Evolutionary conservation across 768 basidiomycete genomes (phyloP), one percentile per base, ranked within the genome.

Genomic region (Hygrophorus russula): DNA sequence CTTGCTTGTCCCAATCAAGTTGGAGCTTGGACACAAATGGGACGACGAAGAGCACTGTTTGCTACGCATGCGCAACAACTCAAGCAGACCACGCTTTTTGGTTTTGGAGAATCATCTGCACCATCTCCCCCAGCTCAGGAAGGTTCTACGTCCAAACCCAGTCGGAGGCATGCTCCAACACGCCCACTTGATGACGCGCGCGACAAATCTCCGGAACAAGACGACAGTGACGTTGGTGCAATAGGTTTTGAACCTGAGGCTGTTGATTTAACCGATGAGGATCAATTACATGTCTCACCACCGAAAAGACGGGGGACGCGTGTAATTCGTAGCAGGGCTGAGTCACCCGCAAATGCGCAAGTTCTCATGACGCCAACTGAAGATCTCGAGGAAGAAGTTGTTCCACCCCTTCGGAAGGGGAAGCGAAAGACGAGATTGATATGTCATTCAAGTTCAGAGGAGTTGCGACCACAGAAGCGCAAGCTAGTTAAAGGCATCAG

Each of bases 161-260:
- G 24, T 7, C 24, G 24, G 24, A 24, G 7, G 7, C 24, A 7
- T 24, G 24, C 24, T 24, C 24, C 3, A 7, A 7, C 7, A 3
- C 24, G 4, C 3, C 24, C 15, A n/a, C 13, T 15, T 2, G n/a
- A 13, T 39, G 5, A 4, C n/a, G 13, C 12, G 14, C 37, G 13
- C 12, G 7, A 33, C 9, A 17, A 44, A 34, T 20, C 30, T 42
- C 29, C 39, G 31, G 28, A 27, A 37, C 42, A 51, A 24, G 35
- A 42, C 38, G 41, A 42, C 24, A 49, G 44, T 45, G 49, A 48
- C 36, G 49, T 78, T 32, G 68, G 64, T 12, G 68, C 62, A 19
- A 77, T 81, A 39, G 69, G 53, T 35, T 72, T 82, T 39, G 71
- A 71, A 46, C 61, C 69, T 13, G 48, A 61, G 33, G 46, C 45